These are phyloP conservation scores for Acacia crassicarpa DNA, from an alignment of 306 rosid genomes.

Conservation along the genomic window DNA sequence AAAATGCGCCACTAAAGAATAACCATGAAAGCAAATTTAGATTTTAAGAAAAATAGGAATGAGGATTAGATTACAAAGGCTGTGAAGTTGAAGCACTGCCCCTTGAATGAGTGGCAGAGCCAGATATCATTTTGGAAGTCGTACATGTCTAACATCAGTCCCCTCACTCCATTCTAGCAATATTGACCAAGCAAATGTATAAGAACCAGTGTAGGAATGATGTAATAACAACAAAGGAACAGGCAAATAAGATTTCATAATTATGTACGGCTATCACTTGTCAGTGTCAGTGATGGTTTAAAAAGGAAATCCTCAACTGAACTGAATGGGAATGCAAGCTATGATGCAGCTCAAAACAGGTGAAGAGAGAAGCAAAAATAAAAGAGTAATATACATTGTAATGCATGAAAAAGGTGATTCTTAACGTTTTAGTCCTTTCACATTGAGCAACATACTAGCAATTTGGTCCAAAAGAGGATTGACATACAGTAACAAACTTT, in stretches of 20 bases:
- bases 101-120: constrained; percentile 95
- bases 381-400: background rate
- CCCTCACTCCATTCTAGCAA: constrained; percentile 96
- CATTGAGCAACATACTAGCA: too few species aligned
- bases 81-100: constrained; percentile 98
- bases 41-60: constrained; percentile 12
- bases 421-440: background rate
- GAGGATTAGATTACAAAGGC: constrained; percentile 74
- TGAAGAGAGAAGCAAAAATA: background rate
- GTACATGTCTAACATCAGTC: constrained; percentile 98
- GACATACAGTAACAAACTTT: background rate
- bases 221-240: background rate
- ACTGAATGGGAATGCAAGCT: background rate
- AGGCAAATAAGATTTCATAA: background rate
- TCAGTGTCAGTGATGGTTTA: background rate
- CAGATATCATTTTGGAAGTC: constrained; percentile 91
- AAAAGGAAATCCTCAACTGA: background rate
- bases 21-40: constrained; percentile 5
- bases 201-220: constrained; percentile 6
- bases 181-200: constrained; percentile 24
- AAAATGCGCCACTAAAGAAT: background rate
- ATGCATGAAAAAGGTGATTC: background rate
- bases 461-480: background rate
- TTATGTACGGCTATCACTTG: background rate
- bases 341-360: background rate